phyloP scores from a whole-genome alignment of 192 early-diverging fungal species.

The Coemansia aciculifera region DNA sequence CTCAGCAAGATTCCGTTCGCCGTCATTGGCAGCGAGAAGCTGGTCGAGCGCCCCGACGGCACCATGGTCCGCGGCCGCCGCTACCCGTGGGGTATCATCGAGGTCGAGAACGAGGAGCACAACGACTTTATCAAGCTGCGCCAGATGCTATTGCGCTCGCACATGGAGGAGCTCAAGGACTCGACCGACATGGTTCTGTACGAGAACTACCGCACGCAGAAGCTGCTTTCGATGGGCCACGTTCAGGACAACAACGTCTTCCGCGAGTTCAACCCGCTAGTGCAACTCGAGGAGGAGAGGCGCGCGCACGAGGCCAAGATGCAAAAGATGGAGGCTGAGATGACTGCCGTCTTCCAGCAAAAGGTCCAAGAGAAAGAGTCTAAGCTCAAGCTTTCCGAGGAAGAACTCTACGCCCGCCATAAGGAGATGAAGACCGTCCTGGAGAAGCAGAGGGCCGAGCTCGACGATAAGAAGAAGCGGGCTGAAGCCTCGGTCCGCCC shows the following conservation, averaged over 20 bases:
- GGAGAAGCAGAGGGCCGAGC: conserved; percentile 88
- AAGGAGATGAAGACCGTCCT: conserved; percentile 98
- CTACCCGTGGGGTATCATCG: conserved; percentile 94
- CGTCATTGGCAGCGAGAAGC: conserved; percentile 88
- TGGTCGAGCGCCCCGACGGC: conserved; percentile 78
- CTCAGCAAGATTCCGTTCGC: conserved; percentile 95
- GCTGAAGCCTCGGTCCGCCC: conserved; percentile 62
- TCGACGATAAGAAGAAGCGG: conserved; percentile 94
- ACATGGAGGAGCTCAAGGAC: conserved; percentile 98
- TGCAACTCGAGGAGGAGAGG: conserved; percentile 90
- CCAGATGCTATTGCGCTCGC: conserved; percentile 88
- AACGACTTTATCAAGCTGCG: conserved; percentile 96
- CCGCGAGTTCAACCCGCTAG: conserved; percentile 74
- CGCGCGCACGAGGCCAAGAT: conserved; percentile 91
- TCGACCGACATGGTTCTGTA: conserved; percentile 88
- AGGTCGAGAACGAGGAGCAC: conserved; percentile 96
- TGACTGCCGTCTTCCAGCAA: conserved; percentile 98
- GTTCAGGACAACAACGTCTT: conserved; percentile 79
- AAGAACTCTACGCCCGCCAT: conserved; percentile 94
- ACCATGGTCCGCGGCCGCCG: conserved; percentile 83
- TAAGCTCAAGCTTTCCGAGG: conserved; percentile 96
- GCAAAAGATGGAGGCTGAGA: conserved; percentile 98
- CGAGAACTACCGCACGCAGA: conserved; percentile 94
- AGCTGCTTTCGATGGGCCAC: conserved; percentile 83
- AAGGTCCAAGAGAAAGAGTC: conserved; percentile 99